Conservation (phyloP, 2,329 filamentous ascomycete species). For the Xylaria arbuscula region DNA sequence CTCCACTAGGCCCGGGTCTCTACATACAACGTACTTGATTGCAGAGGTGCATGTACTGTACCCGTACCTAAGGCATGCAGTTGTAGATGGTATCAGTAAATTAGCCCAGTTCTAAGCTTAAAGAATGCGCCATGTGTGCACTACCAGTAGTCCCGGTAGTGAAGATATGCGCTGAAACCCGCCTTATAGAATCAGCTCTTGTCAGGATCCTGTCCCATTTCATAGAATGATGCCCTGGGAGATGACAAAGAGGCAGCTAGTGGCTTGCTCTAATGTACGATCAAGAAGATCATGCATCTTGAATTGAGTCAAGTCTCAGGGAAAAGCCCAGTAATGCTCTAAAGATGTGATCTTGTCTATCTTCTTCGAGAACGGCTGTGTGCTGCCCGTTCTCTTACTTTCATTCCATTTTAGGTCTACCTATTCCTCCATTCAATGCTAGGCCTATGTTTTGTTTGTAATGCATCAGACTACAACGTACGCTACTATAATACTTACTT, state of each 20-base stretch:
- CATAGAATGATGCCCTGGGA: not conserved
- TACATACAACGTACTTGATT: not conserved
- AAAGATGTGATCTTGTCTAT: not conserved
- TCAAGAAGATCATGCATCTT: constrained; percentile 6
- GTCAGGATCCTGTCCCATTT: not conserved
- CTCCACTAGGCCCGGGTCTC: not conserved
- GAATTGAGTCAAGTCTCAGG: constrained; percentile 5
- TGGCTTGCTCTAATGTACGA: constrained; percentile 12
- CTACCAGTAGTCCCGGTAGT: constrained; percentile 22
- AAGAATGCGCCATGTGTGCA: constrained; percentile 14
- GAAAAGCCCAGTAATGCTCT: constrained; percentile 1
- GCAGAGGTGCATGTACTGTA: not conserved
- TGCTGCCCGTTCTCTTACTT: not conserved
- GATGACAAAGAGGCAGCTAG: not conserved
- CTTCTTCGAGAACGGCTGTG: not conserved
- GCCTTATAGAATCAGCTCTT: not conserved
- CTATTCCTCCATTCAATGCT: too few species aligned
- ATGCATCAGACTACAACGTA: not conserved
- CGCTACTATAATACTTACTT: not conserved
- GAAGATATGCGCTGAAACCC: constrained; percentile 27
- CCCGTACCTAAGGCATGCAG: too few species aligned
- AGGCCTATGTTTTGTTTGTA: not conserved
- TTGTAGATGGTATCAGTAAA: constrained; percentile 5
- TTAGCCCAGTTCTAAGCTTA: constrained; percentile 17
- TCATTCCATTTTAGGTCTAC: not conserved